phyloP scores from a whole-genome alignment of 176 grass and related monocot species.

The Miscanthus lutarioriparius region DNA sequence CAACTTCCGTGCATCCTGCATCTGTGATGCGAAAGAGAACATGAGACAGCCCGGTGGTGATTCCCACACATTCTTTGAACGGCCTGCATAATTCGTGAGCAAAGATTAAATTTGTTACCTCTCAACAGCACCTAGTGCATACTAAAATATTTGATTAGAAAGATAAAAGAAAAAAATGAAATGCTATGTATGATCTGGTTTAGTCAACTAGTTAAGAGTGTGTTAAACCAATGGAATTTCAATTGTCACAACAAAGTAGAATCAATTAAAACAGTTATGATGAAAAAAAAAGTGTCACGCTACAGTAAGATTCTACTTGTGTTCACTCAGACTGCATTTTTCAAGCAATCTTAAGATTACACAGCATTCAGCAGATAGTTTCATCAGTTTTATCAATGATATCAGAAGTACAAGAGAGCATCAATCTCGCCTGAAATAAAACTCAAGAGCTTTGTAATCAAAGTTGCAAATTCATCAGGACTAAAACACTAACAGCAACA shows the following conservation, averaged over 20 bases:
- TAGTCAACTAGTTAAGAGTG: not conserved
- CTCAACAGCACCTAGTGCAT: not conserved
- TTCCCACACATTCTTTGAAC: conserved; percentile 87
- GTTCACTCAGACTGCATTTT: not conserved
- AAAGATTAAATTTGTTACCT: not conserved
- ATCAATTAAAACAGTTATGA: not conserved
- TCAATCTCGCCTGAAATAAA: not conserved
- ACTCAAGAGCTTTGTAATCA: not conserved
- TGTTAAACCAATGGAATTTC: not conserved
- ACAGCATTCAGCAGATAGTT: not conserved
- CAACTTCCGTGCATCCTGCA: conserved; percentile 69
- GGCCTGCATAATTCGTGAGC: conserved; percentile 38
- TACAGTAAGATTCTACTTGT: not conserved
- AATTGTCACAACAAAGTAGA: not conserved
- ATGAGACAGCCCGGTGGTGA: conserved; percentile 86
- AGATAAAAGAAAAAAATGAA: not conserved
- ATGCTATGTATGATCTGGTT: not conserved
- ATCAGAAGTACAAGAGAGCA: not conserved
- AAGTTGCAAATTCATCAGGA: not conserved
- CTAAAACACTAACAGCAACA: not conserved
- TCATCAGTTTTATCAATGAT: not conserved
- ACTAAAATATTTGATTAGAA: not conserved
- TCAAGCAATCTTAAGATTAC: not conserved
- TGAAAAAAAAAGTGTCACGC: not conserved
- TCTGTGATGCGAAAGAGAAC: conserved; percentile 94